phyloP scores from a whole-genome alignment of 73 alveolate species.

The Stentor roeselii region DNA sequence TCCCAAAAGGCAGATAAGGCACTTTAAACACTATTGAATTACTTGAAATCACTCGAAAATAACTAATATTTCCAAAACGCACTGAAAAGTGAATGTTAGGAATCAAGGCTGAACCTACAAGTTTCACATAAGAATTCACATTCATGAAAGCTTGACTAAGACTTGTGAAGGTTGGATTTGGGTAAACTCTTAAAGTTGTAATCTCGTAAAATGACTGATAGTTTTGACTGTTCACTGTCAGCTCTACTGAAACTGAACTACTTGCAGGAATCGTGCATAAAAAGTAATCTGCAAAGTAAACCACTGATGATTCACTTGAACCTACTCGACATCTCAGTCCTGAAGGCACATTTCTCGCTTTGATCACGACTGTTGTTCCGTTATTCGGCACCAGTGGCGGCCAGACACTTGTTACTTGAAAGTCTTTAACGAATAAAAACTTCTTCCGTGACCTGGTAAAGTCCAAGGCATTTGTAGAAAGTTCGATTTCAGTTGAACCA shows the following conservation, averaged over 20 bases:
- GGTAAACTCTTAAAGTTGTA: not conserved
- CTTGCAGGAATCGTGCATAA: not conserved
- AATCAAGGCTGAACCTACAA: not conserved
- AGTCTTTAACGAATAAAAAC: not conserved
- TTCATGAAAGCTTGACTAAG: not conserved
- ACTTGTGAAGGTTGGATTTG: not conserved
- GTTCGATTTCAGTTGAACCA: not conserved
- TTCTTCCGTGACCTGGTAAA: not conserved
- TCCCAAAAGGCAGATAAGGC: not conserved
- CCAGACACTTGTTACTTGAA: not conserved
- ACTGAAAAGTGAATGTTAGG: not conserved
- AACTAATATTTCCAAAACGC: not conserved
- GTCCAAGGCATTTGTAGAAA: not conserved
- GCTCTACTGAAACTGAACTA: not conserved
- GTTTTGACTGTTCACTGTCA: not conserved
- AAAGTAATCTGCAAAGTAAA: not conserved
- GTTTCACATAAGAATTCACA: not conserved
- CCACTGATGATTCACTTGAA: not conserved
- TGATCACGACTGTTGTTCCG: not conserved
- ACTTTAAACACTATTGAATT: not conserved
- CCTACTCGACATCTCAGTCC: constrained; percentile 15
- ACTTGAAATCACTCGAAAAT: not conserved
- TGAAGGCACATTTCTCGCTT: not conserved
- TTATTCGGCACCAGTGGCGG: not conserved
- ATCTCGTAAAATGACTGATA: not conserved